These are phyloP conservation scores for Panicum hallii DNA, from an alignment of 202 grass and related monocot genomes.

Conservation along the genomic window DNA sequence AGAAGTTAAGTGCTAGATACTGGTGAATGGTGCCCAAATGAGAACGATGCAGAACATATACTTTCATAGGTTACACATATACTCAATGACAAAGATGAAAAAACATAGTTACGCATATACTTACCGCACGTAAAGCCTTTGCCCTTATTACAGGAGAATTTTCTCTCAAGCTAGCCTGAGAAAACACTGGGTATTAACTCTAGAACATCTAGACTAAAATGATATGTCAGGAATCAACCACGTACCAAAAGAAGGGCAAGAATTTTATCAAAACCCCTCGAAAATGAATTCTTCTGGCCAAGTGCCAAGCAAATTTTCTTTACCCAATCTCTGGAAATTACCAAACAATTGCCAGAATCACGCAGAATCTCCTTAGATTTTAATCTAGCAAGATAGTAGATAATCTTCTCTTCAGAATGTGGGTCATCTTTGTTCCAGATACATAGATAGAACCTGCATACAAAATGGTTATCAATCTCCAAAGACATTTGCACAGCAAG, in stretches of 20 bases:
- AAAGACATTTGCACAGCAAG: conserved; percentile 38
- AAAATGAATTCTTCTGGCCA: conserved; percentile 93
- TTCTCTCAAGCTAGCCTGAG: conserved; percentile 96
- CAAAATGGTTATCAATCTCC: conserved; percentile 43
- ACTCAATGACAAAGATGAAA: conserved; percentile 59
- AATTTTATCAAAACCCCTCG: conserved; percentile 97
- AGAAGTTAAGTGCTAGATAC: conserved; percentile 37
- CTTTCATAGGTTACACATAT: conserved; percentile 41
- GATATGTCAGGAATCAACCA: conserved; percentile 39
- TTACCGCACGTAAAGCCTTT: conserved; percentile 95
- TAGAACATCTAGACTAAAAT: conserved; percentile 31
- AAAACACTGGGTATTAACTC: conserved; percentile 51
- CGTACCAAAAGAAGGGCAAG: conserved; percentile 92
- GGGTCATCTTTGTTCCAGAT: conserved; percentile 96
- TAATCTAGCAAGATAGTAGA: conserved; percentile 89
- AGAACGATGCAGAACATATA: conserved; percentile 45
- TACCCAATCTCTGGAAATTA: conserved; percentile 82
- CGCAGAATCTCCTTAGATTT: conserved; percentile 95
- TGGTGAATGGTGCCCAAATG: conserved; percentile 34
- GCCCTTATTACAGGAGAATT: conserved; percentile 98
- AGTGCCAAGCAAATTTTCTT: conserved; percentile 95
- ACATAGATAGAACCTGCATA: conserved; percentile 92
- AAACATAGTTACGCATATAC: conserved; percentile 39
- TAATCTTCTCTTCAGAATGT: conserved; percentile 79
- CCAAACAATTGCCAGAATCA: conserved; percentile 70